A percentile compares a stretch with the other conserved stretches of the same genome.
Evolutionary conservation across 805 yeast genomes (phyloP).

Genomic region (Danielia oregonensis): DNA sequence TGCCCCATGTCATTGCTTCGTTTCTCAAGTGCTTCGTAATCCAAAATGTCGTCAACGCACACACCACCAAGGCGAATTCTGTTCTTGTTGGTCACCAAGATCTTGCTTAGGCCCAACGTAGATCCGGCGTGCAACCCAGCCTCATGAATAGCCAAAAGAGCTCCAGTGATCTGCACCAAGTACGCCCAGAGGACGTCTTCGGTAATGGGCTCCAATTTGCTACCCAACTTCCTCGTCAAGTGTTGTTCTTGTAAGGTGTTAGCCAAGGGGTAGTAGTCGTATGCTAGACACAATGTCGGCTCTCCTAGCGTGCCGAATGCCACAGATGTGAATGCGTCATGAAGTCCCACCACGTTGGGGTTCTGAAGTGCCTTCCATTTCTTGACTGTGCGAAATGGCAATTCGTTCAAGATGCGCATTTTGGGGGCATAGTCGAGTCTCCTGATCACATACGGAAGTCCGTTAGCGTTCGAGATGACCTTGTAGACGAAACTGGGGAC

Average conservation of each 20-base stretch:
- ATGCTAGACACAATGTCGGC: slow-evolving; percentile 64
- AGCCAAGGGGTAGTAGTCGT: slow-evolving; percentile 82
- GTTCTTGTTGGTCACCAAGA: slow-evolving; percentile 68
- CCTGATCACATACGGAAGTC: slow-evolving; percentile 70
- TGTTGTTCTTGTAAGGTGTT: slow-evolving; percentile 68
- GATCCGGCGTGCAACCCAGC: slow-evolving; percentile 59
- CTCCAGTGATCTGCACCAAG: slow-evolving; percentile 69
- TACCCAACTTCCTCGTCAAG: slow-evolving; percentile 41
- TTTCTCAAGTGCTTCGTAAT: slow-evolving; percentile 32
- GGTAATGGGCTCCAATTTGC: slow-evolving; percentile 48
- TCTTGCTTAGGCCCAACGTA: slow-evolving; percentile 60
- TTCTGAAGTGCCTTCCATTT: slow-evolving; percentile 57
- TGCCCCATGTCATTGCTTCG: slow-evolving; percentile 13
- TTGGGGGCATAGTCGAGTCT: slow-evolving; percentile 49
- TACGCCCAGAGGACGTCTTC: slow-evolving; percentile 74
- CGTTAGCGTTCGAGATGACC: slow-evolving; percentile 75
- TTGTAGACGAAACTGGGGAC: slow-evolving; percentile 66
- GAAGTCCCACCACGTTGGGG: slow-evolving; percentile 61
- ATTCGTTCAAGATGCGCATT: slow-evolving; percentile 41
- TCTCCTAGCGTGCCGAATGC: slow-evolving; percentile 67
- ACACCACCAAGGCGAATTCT: slow-evolving; percentile 68
- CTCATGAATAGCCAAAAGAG: slow-evolving; percentile 62
- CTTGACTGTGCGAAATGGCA: slow-evolving; percentile 56
- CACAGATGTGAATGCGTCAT: slow-evolving; percentile 82
- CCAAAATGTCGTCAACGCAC: slow-evolving; percentile 67